phyloP scores from a whole-genome alignment of 768 basidiomycete genomes.

The Pulveroboletus sp. region DNA sequence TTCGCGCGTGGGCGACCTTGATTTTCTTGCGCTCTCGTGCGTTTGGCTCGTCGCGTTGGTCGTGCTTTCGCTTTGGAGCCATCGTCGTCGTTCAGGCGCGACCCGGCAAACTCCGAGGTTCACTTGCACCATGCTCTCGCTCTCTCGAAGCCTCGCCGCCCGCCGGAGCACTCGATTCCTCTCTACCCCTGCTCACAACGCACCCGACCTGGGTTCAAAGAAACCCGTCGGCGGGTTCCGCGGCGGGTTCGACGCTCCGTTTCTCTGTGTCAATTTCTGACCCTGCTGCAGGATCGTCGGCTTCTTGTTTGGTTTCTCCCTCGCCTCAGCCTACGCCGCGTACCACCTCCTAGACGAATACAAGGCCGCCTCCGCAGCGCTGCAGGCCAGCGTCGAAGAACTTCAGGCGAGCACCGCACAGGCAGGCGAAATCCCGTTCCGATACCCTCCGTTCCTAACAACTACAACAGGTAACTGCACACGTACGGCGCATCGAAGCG shows the following conservation, averaged over 20 bases:
- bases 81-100: conserved; percentile 20
- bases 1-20: conserved; percentile 59
- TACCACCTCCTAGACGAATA: conserved; percentile 91
- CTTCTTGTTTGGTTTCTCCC: conserved; percentile 85
- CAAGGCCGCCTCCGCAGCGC: conserved; percentile 78
- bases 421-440: no score
- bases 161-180: conserved; percentile 43
- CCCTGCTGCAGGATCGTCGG: conserved; percentile 74
- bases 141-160: conserved; percentile 28
- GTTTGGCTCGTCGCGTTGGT: conserved; percentile 27
- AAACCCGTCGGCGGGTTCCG: conserved; percentile 74
- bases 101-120: conserved; percentile 25
- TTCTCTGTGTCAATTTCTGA: no score
- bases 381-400: conserved; percentile 86
- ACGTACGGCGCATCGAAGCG: conserved; percentile 76
- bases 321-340: conserved; percentile 81
- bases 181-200: conserved; percentile 38
- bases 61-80: conserved; percentile 40
- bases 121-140: conserved; percentile 30
- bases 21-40: conserved; percentile 64
- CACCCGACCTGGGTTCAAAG: conserved; percentile 52
- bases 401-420: conserved; percentile 80
- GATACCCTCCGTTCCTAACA: no score
- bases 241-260: no score
- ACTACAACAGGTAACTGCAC: conserved; percentile 74